Conservation (phyloP, 148 eudicot genomes). For the Suaeda aralocaspica region DNA sequence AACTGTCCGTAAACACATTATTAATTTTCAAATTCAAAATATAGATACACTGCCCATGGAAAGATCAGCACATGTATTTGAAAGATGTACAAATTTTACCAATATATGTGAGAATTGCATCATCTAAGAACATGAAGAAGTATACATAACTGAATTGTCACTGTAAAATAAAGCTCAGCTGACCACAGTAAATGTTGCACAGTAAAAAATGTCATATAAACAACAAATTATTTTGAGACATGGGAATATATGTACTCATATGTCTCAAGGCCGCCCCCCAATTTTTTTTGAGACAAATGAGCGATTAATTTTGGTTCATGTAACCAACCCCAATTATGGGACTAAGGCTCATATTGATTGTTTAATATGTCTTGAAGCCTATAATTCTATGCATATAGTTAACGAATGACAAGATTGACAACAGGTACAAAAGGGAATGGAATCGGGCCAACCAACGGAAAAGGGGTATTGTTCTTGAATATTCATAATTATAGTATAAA, state of each 20-base stretch:
- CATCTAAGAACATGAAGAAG: neutral
- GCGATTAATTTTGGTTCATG: too few species aligned
- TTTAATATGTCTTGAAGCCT: neutral
- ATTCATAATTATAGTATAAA: too few species aligned
- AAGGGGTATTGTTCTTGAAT: neutral
- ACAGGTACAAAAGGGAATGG: too few species aligned
- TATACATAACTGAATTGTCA: too few species aligned
- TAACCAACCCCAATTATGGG: too few species aligned
- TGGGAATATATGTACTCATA: too few species aligned
- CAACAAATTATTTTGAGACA: too few species aligned
- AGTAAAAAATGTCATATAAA: too few species aligned
- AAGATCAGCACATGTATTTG: neutral
- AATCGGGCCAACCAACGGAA: neutral
- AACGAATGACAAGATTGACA: neutral
- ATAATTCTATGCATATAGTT: neutral
- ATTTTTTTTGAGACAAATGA: too few species aligned
- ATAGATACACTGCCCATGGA: too few species aligned
- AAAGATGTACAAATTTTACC: neutral
- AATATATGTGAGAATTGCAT: neutral
- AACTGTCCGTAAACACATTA: neutral
- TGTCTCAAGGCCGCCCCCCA: too few species aligned
- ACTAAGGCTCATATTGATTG: neutral
- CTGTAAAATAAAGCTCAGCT: neutral
- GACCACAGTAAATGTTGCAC: neutral
- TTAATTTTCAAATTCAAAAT: neutral